These are phyloP conservation scores for Bathelium albidoporum DNA, from an alignment of 495 filamentous ascomycete genomes.

Conservation along the genomic window DNA sequence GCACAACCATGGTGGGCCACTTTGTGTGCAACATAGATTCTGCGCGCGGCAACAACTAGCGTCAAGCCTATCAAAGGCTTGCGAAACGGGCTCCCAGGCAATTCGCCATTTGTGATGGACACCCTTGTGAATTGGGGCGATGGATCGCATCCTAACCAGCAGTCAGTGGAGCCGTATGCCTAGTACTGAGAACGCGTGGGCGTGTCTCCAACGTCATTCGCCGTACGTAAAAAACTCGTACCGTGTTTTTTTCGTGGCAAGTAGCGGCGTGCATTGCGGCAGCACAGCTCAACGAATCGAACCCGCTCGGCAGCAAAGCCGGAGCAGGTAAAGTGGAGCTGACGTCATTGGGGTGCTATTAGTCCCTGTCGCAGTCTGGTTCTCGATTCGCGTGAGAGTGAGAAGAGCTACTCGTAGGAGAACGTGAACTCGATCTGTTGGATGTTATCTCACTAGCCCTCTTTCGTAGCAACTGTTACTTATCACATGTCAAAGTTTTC, in stretches of 20 bases:
- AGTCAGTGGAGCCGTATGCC: neutral
- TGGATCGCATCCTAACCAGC: neutral
- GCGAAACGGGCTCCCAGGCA: neutral
- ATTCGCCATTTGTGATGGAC: neutral
- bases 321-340: neutral
- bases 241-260: neutral
- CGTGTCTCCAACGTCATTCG: neutral
- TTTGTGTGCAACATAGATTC: slow-evolving; percentile 2
- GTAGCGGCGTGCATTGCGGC: neutral
- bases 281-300: neutral
- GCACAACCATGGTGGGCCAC: neutral
- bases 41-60: neutral
- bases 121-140: neutral
- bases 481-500: too few relatives aligned
- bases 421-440: too few relatives aligned
- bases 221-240: neutral
- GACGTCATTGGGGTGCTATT: neutral
- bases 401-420: too few relatives aligned
- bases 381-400: too few relatives aligned
- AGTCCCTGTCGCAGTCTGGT: neutral
- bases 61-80: neutral
- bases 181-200: neutral
- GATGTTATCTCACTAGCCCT: too few relatives aligned
- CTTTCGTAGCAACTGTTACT: too few relatives aligned
- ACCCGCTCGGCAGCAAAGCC: neutral